Conservation (phyloP, 495 filamentous ascomycete genomes). For the Barbatosphaeria neglecta region DNA sequence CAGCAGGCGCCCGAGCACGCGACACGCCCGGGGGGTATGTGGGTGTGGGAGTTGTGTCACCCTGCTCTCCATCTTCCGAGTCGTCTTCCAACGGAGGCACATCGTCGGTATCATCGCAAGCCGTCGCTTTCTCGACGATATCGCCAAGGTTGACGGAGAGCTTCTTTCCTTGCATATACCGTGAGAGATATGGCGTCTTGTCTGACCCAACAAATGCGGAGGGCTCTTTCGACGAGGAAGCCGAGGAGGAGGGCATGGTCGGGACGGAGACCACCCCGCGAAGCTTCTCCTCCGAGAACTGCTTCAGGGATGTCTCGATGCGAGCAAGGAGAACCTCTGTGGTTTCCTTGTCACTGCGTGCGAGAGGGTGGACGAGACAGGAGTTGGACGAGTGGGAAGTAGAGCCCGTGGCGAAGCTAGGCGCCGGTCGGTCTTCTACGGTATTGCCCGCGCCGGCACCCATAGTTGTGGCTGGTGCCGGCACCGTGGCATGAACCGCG, state of each 20-base stretch:
- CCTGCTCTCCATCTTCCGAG: conserved; percentile 32
- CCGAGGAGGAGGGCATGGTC: not conserved
- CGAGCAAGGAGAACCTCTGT: conserved; percentile 35
- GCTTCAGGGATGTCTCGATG: conserved; percentile 33
- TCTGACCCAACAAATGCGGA: conserved; percentile 46
- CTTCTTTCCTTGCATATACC: conserved; percentile 53
- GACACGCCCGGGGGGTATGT: conserved; percentile 10
- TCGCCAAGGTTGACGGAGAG: conserved; percentile 51
- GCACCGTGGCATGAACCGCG: too few relatives aligned
- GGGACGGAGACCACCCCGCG: conserved; percentile 18
- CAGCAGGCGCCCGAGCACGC: conserved; percentile 22
- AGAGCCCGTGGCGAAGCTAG: conserved; percentile 1
- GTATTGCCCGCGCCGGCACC: conserved; percentile 34
- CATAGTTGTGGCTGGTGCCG: too few relatives aligned
- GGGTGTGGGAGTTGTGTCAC: conserved; percentile 3
- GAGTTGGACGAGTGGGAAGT: conserved; percentile 17
- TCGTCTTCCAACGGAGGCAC: conserved; percentile 37
- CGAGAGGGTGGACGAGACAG: conserved; percentile 59
- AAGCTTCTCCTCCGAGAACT: conserved; percentile 34
- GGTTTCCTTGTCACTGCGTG: conserved; percentile 46
- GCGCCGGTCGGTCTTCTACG: conserved; percentile 33
- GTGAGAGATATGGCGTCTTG: conserved; percentile 65
- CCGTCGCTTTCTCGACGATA: conserved; percentile 47
- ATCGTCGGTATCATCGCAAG: conserved; percentile 43
- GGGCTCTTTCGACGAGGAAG: conserved; percentile 5